phyloP scores from a whole-genome alignment of 2,329 filamentous ascomycete genomes.

The Cryphonectria carpinicola region DNA sequence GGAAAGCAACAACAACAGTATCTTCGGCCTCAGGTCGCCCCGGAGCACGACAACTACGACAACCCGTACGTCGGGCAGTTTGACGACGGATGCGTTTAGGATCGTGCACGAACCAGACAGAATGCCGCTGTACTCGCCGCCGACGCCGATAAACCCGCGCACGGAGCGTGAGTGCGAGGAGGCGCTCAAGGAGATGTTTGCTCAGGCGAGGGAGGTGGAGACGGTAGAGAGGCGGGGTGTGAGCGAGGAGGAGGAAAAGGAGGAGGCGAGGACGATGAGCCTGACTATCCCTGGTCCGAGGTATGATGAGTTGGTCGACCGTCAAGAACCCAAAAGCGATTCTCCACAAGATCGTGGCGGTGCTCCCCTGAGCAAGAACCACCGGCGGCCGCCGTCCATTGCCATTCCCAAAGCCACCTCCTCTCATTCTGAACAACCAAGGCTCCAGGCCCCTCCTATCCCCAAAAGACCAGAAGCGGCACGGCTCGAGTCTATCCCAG shows the following conservation, averaged over 20 bases:
- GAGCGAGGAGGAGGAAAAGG: neutral
- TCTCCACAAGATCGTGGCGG: neutral
- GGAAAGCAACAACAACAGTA: neutral
- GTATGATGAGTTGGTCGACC: neutral
- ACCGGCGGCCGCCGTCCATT: neutral
- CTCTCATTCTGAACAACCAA: neutral
- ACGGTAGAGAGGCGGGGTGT: neutral
- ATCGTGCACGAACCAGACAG: conserved; percentile 25
- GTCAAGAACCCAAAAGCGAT: neutral
- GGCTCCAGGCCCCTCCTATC: neutral
- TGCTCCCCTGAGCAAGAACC: neutral
- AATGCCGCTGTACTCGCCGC: conserved; percentile 15
- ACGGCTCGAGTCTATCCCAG: conserved; percentile 5
- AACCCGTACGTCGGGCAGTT: neutral
- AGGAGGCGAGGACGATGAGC: neutral
- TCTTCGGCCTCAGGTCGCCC: conserved; percentile 6
- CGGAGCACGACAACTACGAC: neutral
- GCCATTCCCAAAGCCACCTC: conserved; percentile 4
- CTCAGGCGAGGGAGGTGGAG: neutral
- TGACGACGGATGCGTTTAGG: conserved; percentile 9
- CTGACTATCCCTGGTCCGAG: neutral
- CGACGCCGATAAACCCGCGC: conserved; percentile 8
- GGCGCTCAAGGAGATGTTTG: conserved; percentile 19
- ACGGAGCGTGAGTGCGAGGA: conserved; percentile 24
- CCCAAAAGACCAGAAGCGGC: neutral